These are phyloP conservation scores for Grosmannia huntii DNA, from an alignment of 2,329 filamentous ascomycete genomes.

Conservation along the genomic window DNA sequence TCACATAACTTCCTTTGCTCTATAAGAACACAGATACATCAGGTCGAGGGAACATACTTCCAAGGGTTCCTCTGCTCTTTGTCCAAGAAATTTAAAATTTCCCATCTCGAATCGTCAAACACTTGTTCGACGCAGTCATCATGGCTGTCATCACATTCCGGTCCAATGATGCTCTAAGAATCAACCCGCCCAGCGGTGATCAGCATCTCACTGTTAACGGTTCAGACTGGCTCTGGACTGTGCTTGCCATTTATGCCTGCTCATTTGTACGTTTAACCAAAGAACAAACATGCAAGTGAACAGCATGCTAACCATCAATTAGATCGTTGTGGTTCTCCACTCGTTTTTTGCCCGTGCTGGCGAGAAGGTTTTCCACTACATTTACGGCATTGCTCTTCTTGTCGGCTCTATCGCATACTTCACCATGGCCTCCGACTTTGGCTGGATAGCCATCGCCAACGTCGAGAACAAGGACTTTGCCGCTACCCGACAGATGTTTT, in stretches of 20 bases:
- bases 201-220: conserved; percentile 30
- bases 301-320: conserved; percentile 12
- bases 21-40: neutral
- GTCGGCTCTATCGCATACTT: conserved; percentile 38
- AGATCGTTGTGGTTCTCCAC: conserved; percentile 23
- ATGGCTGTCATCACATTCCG: conserved; percentile 21
- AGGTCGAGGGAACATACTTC: neutral
- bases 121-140: neutral
- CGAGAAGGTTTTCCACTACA: conserved; percentile 44
- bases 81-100: too few species aligned
- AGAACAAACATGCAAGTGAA: neutral
- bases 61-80: too few species aligned
- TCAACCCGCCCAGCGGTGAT: conserved; percentile 31
- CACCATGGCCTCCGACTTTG: conserved; percentile 38
- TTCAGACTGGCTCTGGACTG: conserved; percentile 43
- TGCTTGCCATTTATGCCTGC: conserved; percentile 33
- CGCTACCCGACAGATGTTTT: conserved; percentile 37
- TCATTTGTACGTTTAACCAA: conserved; percentile 26
- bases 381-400: conserved; percentile 36
- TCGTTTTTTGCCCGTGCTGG: conserved; percentile 28
- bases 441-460: conserved; percentile 23
- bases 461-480: conserved; percentile 20
- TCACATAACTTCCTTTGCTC: neutral
- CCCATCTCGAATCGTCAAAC: neutral
- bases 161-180: conserved; percentile 31